Base-by-base conservation (phyloP, 1,284 basidiomycete genomes). In the Bjerkandera adusta region DNA sequence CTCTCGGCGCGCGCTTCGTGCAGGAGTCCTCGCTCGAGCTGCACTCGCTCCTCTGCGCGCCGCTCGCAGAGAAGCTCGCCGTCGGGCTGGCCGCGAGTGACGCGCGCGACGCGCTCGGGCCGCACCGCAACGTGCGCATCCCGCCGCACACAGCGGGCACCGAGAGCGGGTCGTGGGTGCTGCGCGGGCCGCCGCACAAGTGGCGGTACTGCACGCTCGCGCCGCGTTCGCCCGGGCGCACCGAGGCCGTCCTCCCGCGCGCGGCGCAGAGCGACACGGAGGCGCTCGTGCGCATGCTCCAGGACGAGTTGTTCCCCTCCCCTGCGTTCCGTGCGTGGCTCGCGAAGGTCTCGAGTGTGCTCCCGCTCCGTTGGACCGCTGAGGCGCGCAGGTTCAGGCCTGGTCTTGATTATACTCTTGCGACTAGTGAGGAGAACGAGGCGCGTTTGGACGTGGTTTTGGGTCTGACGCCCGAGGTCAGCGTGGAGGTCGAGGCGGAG, bases 381-480 rank as follows among this genome's bases (percentile, higher is more conserved):
- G 84, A 93, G 67, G 91, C 91, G 43, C 76, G 96, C 53, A 72
- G 96, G 36, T 97, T 98, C 70, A 73, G 95, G 47, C 92, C 92
- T 1, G 96, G 94, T 0, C 70, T 98, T 55, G 95, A 98, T 68
- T 98, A 98, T 66, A 97, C 95, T 15, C 79, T 99, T 1, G 96
- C 96, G 25, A 88, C 89, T 53, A 90, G 91, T 49, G 90, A 96
- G 58, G 87, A 89, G 52, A 78, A 73, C 49, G 89, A 92, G 62
- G 82, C 85, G 34, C 72, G 92, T 52, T 70, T 98, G 54, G 96
- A 99, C 62, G 83, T 93, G 10, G 87, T 89, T 48, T 76, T 99
- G n/a, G 91, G 89, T 8, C 68, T 97, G 53, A 97, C 94, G 20
- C 94, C 94, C 18, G 80, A 84, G 60, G 72, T 76, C 4, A 68